Conservation (phyloP, 208 protist genomes). For the Trypanosoma cruzi region DNA sequence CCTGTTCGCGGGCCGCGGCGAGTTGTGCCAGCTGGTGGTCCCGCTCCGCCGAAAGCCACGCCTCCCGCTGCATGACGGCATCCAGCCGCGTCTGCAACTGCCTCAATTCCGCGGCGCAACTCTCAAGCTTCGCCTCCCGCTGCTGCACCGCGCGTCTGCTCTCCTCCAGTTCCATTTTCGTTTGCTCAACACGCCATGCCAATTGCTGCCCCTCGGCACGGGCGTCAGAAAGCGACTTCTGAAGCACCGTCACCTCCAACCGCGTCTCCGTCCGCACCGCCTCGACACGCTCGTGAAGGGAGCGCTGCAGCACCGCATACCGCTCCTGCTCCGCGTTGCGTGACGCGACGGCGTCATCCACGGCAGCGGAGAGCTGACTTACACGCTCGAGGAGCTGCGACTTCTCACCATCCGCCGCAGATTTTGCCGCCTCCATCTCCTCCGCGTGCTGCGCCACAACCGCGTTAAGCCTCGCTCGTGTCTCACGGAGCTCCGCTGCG, state of each 20-base stretch:
- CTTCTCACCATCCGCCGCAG: conserved; percentile 36
- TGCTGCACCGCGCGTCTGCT: conserved; percentile 21
- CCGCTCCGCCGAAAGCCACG: conserved; percentile 54
- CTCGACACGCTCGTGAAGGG: conserved; percentile 44
- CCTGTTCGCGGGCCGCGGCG: conserved; percentile 39
- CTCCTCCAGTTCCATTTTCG: conserved; percentile 34
- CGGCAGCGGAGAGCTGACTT: conserved; percentile 32
- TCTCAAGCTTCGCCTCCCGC: conserved; percentile 19
- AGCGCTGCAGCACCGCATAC: conserved; percentile 35
- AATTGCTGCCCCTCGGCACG: conserved; percentile 49
- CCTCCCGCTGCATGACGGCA: conserved; percentile 49
- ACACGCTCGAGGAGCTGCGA: conserved; percentile 36
- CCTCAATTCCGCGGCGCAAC: conserved; percentile 13
- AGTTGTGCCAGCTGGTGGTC: conserved; percentile 46
- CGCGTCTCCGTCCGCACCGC: conserved; percentile 39
- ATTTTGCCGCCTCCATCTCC: conserved; percentile 35
- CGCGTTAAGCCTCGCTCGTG: conserved; percentile 31
- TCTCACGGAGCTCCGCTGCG: conserved; percentile 36
- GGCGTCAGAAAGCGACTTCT: conserved; percentile 36
- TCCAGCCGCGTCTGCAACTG: conserved; percentile 18
- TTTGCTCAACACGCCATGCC: conserved; percentile 38
- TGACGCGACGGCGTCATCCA: conserved; percentile 27
- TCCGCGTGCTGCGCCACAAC: conserved; percentile 36
- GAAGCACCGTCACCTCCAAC: conserved; percentile 53
- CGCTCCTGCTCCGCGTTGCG: conserved; percentile 34